Conservation (phyloP, 139 green algal species). For the Pseudopediastrum boryanum region DNA sequence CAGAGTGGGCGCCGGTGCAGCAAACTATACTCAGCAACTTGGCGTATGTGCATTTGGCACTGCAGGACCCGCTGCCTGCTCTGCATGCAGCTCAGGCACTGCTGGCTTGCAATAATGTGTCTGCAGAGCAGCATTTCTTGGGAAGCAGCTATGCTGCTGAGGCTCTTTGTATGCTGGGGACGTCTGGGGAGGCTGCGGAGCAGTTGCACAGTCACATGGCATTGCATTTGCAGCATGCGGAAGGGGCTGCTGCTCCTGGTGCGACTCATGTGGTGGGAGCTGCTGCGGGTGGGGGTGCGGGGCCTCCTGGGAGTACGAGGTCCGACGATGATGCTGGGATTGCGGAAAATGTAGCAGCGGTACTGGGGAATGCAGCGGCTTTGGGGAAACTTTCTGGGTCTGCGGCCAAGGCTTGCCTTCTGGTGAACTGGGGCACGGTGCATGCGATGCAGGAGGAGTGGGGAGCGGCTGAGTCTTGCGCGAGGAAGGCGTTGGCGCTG, state of each 20-base stretch:
- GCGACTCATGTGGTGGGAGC: background rate
- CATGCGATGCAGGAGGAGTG: no score
- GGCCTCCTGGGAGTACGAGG: background rate
- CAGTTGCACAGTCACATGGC: constrained; percentile 21
- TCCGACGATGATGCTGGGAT: background rate
- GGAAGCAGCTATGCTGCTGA: constrained; percentile 36
- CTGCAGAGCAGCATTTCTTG: constrained; percentile 21
- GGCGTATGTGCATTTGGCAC: constrained; percentile 42
- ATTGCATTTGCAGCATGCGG: background rate
- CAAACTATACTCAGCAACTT: constrained; percentile 50
- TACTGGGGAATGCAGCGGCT: no score
- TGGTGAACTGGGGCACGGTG: no score
- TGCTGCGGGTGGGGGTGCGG: background rate
- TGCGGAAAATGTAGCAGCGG: no score
- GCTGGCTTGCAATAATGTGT: constrained; percentile 29
- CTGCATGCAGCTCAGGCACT: constrained; percentile 36
- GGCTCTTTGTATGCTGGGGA: constrained; percentile 24
- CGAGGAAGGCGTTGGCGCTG: no score
- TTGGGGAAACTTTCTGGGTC: no score
- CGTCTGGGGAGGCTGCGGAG: constrained; percentile 14
- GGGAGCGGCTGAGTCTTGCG: no score
- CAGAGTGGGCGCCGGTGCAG: constrained; percentile 2
- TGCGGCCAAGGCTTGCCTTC: no score
- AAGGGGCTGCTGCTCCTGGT: background rate
- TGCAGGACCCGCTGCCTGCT: constrained; percentile 25